Conservation (phyloP, 2,329 filamentous ascomycete genomes). For the Neodidymelliopsis sp. region DNA sequence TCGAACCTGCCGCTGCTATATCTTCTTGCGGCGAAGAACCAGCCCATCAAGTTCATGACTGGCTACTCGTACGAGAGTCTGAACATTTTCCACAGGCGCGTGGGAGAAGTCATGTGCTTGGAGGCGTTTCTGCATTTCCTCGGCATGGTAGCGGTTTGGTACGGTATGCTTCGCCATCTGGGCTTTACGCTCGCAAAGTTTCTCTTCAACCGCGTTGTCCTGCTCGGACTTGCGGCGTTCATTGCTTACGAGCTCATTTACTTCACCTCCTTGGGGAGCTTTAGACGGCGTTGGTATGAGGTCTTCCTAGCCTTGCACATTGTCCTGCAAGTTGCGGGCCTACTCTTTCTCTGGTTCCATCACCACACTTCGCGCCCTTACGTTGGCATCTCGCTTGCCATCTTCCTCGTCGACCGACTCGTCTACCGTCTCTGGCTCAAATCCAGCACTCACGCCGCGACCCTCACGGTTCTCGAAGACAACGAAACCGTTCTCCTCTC, state of each 20-base stretch:
- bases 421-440: slow-evolving; percentile 65
- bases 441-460: slow-evolving; percentile 57
- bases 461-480: slow-evolving; percentile 63
- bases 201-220: slow-evolving; percentile 60
- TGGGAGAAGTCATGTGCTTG: slow-evolving; percentile 69
- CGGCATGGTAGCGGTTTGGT: slow-evolving; percentile 65
- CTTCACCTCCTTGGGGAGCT: slow-evolving; percentile 66
- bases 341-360: slow-evolving; percentile 68
- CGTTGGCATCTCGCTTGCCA: slow-evolving; percentile 60
- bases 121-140: slow-evolving; percentile 63
- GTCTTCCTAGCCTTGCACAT: slow-evolving; percentile 67
- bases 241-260: slow-evolving; percentile 67
- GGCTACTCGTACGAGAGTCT: slow-evolving; percentile 71
- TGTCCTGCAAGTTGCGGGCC: slow-evolving; percentile 62
- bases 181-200: slow-evolving; percentile 61
- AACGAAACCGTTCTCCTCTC: slow-evolving; percentile 62
- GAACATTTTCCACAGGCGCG: slow-evolving; percentile 70
- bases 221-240: slow-evolving; percentile 64
- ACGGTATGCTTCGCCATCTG: slow-evolving; percentile 57
- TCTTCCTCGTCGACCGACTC: slow-evolving; percentile 66
- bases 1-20: slow-evolving; percentile 65
- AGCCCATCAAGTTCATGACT: slow-evolving; percentile 67
- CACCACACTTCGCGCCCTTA: slow-evolving; percentile 62
- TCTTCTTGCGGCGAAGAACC: slow-evolving; percentile 71
- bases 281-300: slow-evolving; percentile 69